Percentiles rank a stretch among this genome's conserved stretches.
Evolutionary conservation across 495 filamentous ascomycete genomes (phyloP).

Genomic region (Daldinia childiae): DNA sequence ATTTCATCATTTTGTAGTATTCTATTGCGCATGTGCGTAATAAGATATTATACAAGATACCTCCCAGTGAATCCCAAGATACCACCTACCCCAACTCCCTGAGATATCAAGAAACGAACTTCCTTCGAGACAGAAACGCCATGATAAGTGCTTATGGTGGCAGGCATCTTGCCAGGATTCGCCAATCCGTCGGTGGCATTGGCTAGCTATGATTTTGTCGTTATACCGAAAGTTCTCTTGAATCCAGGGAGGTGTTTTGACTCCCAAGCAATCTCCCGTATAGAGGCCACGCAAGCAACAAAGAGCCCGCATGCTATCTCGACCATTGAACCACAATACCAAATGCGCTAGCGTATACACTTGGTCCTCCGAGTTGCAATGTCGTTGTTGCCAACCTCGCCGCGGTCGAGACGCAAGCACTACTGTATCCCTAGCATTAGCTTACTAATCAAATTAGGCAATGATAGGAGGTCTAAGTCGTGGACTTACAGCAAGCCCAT

Average conservation of each 20-base stretch:
- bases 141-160: not conserved
- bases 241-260: not conserved
- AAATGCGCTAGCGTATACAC: not conserved
- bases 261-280: constrained; percentile 2
- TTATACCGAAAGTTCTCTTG: not conserved
- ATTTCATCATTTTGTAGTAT: no score
- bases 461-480: not conserved
- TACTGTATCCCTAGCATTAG: not conserved
- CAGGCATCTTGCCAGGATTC: not conserved
- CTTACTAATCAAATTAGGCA: not conserved
- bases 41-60: not conserved
- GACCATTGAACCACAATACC: not conserved
- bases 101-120: not conserved
- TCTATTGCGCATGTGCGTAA: not conserved
- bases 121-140: not conserved
- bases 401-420: not conserved
- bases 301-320: not conserved
- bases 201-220: not conserved
- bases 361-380: not conserved
- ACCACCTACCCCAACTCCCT: not conserved
- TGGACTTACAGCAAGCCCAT: not conserved
- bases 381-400: not conserved
- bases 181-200: not conserved
- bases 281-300: not conserved
- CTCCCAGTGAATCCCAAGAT: not conserved